Base-by-base conservation (phyloP, 805 yeast genomes). In the Pichia pseudocactophila region DNA sequence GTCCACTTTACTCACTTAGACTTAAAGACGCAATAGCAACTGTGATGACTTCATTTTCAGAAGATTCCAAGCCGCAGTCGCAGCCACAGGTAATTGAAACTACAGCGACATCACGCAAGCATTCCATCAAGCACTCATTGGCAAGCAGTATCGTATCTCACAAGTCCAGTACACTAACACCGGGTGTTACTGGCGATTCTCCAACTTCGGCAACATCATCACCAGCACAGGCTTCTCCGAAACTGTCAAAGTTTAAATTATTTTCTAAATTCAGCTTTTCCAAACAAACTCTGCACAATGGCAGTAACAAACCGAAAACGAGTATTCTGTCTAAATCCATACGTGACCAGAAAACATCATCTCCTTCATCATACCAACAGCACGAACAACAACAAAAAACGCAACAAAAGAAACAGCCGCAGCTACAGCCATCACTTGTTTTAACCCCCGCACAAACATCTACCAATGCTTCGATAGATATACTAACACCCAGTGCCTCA, bases 201-300 rank as follows among this genome's bases (percentile, higher is more conserved):
- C 16, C 12, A 18, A 16, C 18, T 32, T 11, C 35, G 7, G 5
- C 35, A 32, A 5, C 30, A 5, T 19, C 30, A 5, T 19, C 30
- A 16, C 20, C 37, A 18, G 16, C 40, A 4, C 31, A n/a, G 13
- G 13, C 34, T 11, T 10, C 13, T 6, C 35, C 35, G 16, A 18
- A 18, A 11, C 34, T 33, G 12, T 42, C 45, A 11, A 42, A 37
- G 30, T 36, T 39, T 11, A 38, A 42, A 25, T 41, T 57, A 8
- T 53, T 56, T 9, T 56, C 57, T 20, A 43, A 58, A 42, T 50
- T 57, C 12, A 55, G 61, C 9, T 58, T 58, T 39, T 44, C 60
- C 10, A 58, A 58, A 36, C 58, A 54, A 36, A 25, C 47, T 19
- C 37, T 45, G 9, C 47, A 55, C 11, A 42, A 45, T 19, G 46